A percentile compares a stretch with the other conserved stretches of the same genome.
Evolutionary conservation across 164 flowering plant genomes (phyloP).

Genomic region (Sextonia rubra): DNA sequence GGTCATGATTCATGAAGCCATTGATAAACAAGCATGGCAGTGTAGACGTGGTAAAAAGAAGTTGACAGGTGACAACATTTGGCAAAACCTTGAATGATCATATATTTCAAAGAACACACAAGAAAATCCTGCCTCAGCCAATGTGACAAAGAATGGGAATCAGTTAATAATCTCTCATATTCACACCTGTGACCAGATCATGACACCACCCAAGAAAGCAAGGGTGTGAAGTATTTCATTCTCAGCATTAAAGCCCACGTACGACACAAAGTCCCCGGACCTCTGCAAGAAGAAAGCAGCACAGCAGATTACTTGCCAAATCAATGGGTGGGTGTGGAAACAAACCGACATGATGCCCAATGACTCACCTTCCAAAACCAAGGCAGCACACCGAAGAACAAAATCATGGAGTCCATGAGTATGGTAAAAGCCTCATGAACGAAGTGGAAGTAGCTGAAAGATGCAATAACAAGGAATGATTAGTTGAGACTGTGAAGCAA

Average conservation of each 20-base stretch:
- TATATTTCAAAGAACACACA: neutral
- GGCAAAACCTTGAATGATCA: neutral
- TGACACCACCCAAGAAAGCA: slow-evolving; percentile 75
- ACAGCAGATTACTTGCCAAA: neutral
- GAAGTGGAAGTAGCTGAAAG: slow-evolving; percentile 82
- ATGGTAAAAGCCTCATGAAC: slow-evolving; percentile 75
- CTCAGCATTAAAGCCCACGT: slow-evolving; percentile 60
- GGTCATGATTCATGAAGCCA: too few relatives aligned
- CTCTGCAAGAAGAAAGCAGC: slow-evolving; percentile 39
- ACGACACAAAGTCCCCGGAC: slow-evolving; percentile 56
- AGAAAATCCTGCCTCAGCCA: neutral
- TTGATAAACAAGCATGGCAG: neutral
- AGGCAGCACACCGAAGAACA: slow-evolving; percentile 78
- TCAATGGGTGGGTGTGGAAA: neutral
- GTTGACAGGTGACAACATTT: neutral
- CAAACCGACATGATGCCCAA: neutral
- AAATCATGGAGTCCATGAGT: slow-evolving; percentile 70
- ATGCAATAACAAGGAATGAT: neutral
- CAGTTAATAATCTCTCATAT: neutral
- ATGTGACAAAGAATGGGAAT: neutral
- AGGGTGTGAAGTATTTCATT: slow-evolving; percentile 87
- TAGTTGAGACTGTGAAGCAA: neutral
- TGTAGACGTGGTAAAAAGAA: neutral
- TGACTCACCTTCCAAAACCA: slow-evolving; percentile 91
- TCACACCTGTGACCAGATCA: slow-evolving; percentile 92